Percentiles rank a stretch among this genome's conserved stretches.
phyloP scores from a whole-genome alignment of 495 filamentous ascomycete species.

The Annulohypoxylon maeteangense region DNA sequence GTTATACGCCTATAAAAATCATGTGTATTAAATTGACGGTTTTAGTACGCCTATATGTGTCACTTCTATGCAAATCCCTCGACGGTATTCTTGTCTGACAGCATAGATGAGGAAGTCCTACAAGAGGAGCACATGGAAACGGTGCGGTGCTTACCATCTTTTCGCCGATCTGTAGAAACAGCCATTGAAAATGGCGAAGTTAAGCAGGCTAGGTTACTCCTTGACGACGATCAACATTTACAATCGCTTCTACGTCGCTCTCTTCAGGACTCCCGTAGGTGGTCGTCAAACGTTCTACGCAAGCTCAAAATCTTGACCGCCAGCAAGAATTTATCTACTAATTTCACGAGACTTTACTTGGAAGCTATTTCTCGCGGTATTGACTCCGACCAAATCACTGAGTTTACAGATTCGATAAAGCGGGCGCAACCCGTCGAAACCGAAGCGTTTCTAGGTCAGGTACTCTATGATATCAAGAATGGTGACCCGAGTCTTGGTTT shows the following conservation, averaged over 20 bases:
- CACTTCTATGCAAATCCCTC: slow-evolving; percentile 94
- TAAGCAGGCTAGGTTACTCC: slow-evolving; percentile 49
- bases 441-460: slow-evolving; percentile 47
- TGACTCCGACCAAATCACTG: slow-evolving; percentile 39
- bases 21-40: slow-evolving; percentile 15
- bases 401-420: slow-evolving; percentile 54
- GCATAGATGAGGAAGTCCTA: slow-evolving; percentile 51
- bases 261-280: slow-evolving; percentile 31
- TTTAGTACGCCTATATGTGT: slow-evolving; percentile 91
- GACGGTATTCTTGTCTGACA: slow-evolving; percentile 69
- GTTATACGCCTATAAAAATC: background rate
- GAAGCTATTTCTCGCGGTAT: slow-evolving; percentile 51
- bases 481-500: slow-evolving; percentile 55
- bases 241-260: slow-evolving; percentile 29
- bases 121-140: slow-evolving; percentile 75
- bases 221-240: slow-evolving; percentile 55
- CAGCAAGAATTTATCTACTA: slow-evolving; percentile 16
- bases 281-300: slow-evolving; percentile 35
- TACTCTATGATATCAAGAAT: slow-evolving; percentile 48
- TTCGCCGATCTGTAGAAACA: slow-evolving; percentile 64
- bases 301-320: slow-evolving; percentile 40
- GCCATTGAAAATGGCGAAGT: slow-evolving; percentile 50
- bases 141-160: slow-evolving; percentile 81
- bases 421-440: slow-evolving; percentile 56
- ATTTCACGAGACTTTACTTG: slow-evolving; percentile 55